Conservation (phyloP, 495 filamentous ascomycete genomes). For the Podospora conica region DNA sequence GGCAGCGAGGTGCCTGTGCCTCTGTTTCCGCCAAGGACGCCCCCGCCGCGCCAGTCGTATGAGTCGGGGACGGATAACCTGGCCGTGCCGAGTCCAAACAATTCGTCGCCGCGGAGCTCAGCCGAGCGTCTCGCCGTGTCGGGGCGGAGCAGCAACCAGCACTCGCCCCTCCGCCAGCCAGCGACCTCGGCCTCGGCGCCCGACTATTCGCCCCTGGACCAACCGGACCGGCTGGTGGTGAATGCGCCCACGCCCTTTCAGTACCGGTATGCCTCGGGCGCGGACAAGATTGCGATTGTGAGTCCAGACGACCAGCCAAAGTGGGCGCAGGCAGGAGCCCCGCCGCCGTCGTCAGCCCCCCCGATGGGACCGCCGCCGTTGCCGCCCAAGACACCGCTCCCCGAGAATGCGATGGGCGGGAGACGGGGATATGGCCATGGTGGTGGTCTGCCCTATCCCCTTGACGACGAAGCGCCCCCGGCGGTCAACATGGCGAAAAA, state of each 20-base stretch:
- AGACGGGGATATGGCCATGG: slow-evolving; percentile 19
- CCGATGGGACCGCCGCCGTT: slow-evolving; percentile 64
- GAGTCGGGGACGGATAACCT: slow-evolving; percentile 42
- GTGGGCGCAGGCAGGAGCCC: slow-evolving; percentile 37
- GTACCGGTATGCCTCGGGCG: slow-evolving; percentile 40
- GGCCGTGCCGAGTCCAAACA: slow-evolving; percentile 26
- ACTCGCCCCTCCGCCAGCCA: slow-evolving; percentile 23
- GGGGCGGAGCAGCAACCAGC: slow-evolving; percentile 26
- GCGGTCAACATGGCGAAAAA: slow-evolving; percentile 79
- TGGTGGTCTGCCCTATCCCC: slow-evolving; percentile 59
- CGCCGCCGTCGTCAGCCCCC: slow-evolving; percentile 37
- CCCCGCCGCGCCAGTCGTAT: slow-evolving; percentile 40
- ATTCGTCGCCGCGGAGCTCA: slow-evolving; percentile 41
- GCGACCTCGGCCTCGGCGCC: slow-evolving; percentile 28
- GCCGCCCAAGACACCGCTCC: slow-evolving; percentile 79
- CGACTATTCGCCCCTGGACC: slow-evolving; percentile 15
- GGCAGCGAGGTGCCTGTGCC: slow-evolving; percentile 35
- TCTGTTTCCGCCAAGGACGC: slow-evolving; percentile 22
- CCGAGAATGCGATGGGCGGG: slow-evolving; percentile 29
- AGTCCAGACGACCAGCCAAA: slow-evolving; percentile 53
- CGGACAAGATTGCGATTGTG: slow-evolving; percentile 57
- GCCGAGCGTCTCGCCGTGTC: slow-evolving; percentile 35
- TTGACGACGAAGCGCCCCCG: slow-evolving; percentile 75
- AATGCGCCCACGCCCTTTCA: slow-evolving; percentile 49
- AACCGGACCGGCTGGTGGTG: slow-evolving; percentile 42